Percentiles rank a stretch among this genome's conserved stretches.
Evolutionary conservation across 23 red algal genomes (phyloP).

Genomic region (Gracilaria gracilis): DNA sequence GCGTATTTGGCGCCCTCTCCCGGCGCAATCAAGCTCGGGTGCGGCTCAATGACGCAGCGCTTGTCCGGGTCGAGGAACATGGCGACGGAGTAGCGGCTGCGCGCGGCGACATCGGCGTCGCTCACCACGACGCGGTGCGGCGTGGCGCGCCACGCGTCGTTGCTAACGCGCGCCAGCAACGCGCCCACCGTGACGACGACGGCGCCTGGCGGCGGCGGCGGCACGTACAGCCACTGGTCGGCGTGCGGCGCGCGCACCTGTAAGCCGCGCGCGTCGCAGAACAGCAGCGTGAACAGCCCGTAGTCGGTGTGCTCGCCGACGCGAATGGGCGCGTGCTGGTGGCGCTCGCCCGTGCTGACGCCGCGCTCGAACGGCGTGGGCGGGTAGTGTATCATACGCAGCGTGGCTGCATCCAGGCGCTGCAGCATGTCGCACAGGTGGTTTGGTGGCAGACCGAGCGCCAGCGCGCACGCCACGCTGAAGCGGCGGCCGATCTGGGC

Average conservation of each 20-base stretch:
- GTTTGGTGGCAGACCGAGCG: conserved; percentile 19
- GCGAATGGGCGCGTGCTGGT: conserved; percentile 1
- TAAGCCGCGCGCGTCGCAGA: conserved; percentile 27
- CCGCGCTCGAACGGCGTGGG: background rate
- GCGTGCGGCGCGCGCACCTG: conserved; percentile 11
- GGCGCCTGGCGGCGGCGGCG: background rate
- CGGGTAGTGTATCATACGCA: conserved; percentile 49
- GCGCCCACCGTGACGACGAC: conserved; percentile 29
- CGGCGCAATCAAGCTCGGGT: background rate
- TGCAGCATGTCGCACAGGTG: background rate
- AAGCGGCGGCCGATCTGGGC: background rate
- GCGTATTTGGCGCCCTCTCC: conserved; percentile 2
- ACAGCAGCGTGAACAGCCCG: conserved; percentile 53
- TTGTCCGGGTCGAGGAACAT: conserved; percentile 41
- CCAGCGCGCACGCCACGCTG: conserved; percentile 27
- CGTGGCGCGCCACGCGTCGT: conserved; percentile 46
- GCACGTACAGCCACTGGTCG: conserved; percentile 39
- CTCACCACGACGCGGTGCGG: conserved; percentile 65
- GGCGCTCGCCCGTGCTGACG: background rate
- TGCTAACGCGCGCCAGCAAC: conserved; percentile 52
- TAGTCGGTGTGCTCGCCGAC: conserved; percentile 63
- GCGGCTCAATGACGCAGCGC: background rate
- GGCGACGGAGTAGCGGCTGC: conserved; percentile 37
- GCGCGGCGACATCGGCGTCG: background rate
- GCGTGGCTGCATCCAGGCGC: background rate